Conservation (phyloP, 192 early-diverging fungal species). For the Coemansia sp. region DNA sequence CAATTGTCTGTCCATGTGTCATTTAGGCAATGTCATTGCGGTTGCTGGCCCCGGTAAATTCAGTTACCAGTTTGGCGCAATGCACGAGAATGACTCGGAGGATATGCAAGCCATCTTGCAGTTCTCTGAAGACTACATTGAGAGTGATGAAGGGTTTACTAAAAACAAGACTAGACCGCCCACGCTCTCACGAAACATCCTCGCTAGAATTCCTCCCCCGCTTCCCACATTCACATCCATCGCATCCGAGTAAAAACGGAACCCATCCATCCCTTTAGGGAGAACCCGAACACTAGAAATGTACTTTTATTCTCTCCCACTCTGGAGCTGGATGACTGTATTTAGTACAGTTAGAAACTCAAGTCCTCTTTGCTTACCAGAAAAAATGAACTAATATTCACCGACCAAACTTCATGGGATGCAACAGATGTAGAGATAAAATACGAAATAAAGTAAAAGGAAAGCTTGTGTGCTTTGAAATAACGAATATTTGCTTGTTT, state of each 20-base stretch:
- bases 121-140: constrained; percentile 56
- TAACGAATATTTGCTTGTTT: no score
- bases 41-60: constrained; percentile 48
- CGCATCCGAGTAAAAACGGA: constrained; percentile 15
- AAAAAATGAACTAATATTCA: no score
- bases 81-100: constrained; percentile 53
- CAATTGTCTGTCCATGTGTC: constrained; percentile 52
- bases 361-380: no score
- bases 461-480: constrained; percentile 2
- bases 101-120: constrained; percentile 52
- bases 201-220: constrained; percentile 47
- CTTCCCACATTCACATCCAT: constrained; percentile 44
- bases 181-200: constrained; percentile 40
- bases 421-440: not conserved
- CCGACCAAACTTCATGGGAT: no score
- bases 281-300: not conserved
- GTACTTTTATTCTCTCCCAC: not conserved
- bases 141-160: constrained; percentile 45
- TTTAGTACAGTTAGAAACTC: not conserved
- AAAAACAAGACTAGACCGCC: constrained; percentile 51
- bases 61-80: constrained; percentile 52
- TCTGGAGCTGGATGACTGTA: not conserved
- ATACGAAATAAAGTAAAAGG: constrained; percentile 6
- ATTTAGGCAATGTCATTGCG: constrained; percentile 51
- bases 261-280: no score